Evolutionary conservation across 306 rosid species (phyloP), one percentile per base, ranked within the genome.

Genomic region (Castanospermum australe): DNA sequence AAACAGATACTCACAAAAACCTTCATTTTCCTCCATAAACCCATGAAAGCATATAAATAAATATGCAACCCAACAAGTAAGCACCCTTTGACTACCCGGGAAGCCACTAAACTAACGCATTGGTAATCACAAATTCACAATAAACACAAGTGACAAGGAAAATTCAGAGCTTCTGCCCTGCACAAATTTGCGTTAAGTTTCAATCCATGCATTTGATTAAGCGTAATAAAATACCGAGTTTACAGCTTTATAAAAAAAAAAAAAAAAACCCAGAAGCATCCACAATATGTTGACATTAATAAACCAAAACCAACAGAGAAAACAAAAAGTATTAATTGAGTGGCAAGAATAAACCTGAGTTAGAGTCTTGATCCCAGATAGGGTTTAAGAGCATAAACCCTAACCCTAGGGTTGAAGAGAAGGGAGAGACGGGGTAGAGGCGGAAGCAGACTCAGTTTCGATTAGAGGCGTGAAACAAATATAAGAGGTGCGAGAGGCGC

Each of bases 331-430:
- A 12, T 13, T 13, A 14, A 14, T 7, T 17, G 60, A 48, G 56
- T 22, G 6, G 4, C 22, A 50, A 50, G 15, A 36, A 32, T 4
- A 4, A 5, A 61, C 73, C 66, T 79, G 33, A 11, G 6, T 14
- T 15, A 15, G 15, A 24, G 41, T 57, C 15, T 67, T 15, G 59
- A 68, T 67, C 17, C 9, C 2, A 6, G 2, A 13, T 33, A 38
- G 73, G 83, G 36, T 79, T 69, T 20, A 59, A 3, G 41, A 33
- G 25, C 77, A 21, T 69, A 79, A 79, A 79, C 82, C 82, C 63
- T 69, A 65, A 13, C 1, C 1, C 24, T 10, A 28, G 70, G 72
- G 65, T 51, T 64, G 52, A 44, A 57, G 30, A 45, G 30, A 44
- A n/a, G n/a, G n/a, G n/a, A n/a, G n/a, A n/a, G n/a, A n/a, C n/a